phyloP scores from a whole-genome alignment of 495 filamentous ascomycete genomes.

The Penicillium antarcticum region DNA sequence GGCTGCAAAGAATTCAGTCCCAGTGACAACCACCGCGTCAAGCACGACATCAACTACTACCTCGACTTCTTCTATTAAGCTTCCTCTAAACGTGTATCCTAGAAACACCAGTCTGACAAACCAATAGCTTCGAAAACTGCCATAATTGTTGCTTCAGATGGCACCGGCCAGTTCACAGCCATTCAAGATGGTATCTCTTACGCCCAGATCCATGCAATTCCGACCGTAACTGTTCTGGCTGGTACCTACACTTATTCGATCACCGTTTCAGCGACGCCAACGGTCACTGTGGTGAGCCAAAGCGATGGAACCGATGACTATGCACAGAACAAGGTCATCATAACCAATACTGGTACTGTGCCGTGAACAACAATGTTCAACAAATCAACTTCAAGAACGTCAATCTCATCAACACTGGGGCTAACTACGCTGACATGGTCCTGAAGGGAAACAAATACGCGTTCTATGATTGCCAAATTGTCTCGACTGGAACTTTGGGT shows the following conservation, averaged over 20 bases:
- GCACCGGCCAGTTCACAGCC: constrained; percentile 6
- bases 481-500: constrained; percentile 8
- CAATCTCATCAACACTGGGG: constrained; percentile 6
- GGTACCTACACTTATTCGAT: constrained; percentile 9
- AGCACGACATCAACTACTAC: not conserved
- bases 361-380: constrained; percentile 6
- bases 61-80: not conserved
- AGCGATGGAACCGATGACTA: not conserved
- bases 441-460: constrained; percentile 14
- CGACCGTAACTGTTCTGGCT: constrained; percentile 9
- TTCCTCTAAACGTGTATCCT: too few species aligned
- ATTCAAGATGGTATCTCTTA: constrained; percentile 11
- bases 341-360: constrained; percentile 1
- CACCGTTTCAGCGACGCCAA: constrained; percentile 8
- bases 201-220: constrained; percentile 9
- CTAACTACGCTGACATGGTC: not conserved
- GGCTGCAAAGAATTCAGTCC: not conserved
- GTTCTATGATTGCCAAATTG: constrained; percentile 12
- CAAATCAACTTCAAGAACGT: constrained; percentile 10
- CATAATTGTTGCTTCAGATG: not conserved
- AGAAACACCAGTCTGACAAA: not conserved
- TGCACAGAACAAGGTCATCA: not conserved
- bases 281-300: constrained; percentile 6
- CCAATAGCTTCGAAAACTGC: not conserved
- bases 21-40: not conserved